Percentiles rank a stretch among this genome's conserved stretches.
Evolutionary conservation across 306 rosid species (phyloP).

Genomic region (Lathyrus aphaca): DNA sequence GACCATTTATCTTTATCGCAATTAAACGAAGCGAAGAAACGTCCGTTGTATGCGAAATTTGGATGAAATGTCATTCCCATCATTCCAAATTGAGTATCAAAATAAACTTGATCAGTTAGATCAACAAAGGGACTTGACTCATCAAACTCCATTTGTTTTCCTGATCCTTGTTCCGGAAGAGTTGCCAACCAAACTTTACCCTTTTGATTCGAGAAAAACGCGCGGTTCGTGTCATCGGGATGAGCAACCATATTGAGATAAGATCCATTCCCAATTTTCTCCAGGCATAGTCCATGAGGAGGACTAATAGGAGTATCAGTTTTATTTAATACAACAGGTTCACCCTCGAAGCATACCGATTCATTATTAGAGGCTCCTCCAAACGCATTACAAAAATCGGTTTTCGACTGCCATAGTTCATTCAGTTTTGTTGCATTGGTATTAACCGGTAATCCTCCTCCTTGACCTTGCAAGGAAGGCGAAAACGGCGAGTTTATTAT

Average conservation of each 20-base stretch:
- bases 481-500: constrained; percentile 81
- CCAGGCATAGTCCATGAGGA: constrained; percentile 84
- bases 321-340: constrained; percentile 64
- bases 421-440: constrained; percentile 57
- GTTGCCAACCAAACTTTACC: constrained; percentile 87
- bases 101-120: constrained; percentile 78
- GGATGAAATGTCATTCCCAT: constrained; percentile 99
- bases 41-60: constrained; percentile 68
- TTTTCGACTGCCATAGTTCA: constrained; percentile 79
- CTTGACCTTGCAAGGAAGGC: constrained; percentile 67
- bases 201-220: constrained; percentile 76
- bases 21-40: constrained; percentile 93
- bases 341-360: constrained; percentile 78
- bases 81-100: constrained; percentile 78
- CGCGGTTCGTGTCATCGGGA: constrained; percentile 94
- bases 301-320: constrained; percentile 46
- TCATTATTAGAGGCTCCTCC: constrained; percentile 70
- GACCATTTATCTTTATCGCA: constrained; percentile 89
- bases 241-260: constrained; percentile 88
- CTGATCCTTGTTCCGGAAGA: constrained; percentile 74
- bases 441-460: constrained; percentile 49
- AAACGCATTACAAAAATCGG: constrained; percentile 76
- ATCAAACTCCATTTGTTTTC: constrained; percentile 59
- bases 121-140: constrained; percentile 85
- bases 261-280: constrained; percentile 92